Conservation (phyloP, 768 basidiomycete species). For the Lactarius quietus region DNA sequence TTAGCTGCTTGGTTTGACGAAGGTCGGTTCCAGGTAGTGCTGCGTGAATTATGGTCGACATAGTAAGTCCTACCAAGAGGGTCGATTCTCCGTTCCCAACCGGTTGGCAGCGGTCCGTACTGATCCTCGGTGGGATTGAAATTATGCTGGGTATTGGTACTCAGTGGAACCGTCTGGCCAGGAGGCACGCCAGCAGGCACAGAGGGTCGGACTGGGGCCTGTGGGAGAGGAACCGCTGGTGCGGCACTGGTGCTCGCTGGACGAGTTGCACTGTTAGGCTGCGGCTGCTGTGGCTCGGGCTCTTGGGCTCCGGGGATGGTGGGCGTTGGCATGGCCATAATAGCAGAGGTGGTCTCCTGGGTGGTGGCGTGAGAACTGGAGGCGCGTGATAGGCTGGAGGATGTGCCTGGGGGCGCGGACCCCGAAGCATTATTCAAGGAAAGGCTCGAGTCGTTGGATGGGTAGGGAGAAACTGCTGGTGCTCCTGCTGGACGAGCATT, state of each 20-base stretch:
- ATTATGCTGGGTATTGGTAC: constrained; percentile 37
- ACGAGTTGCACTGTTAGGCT: constrained; percentile 32
- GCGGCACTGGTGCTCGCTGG: constrained; percentile 37
- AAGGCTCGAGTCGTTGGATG: constrained; percentile 52
- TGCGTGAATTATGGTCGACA: constrained; percentile 97
- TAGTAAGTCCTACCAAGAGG: constrained; percentile 96
- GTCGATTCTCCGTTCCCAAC: constrained; percentile 98
- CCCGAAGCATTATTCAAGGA: constrained; percentile 48
- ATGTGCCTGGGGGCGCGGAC: constrained; percentile 34
- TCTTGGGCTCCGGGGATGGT: constrained; percentile 33
- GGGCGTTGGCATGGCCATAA: constrained; percentile 33
- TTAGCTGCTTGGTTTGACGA: constrained; percentile 74
- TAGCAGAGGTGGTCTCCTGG: constrained; percentile 37
- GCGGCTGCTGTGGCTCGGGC: constrained; percentile 29
- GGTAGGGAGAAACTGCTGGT: constrained; percentile 46
- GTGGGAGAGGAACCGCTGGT: constrained; percentile 26
- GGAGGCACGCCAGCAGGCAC: constrained; percentile 36
- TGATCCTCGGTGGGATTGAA: constrained; percentile 97
- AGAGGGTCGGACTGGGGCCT: constrained; percentile 30
- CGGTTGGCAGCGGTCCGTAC: constrained; percentile 81
- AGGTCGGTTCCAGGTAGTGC: constrained; percentile 97
- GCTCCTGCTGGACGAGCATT: constrained; percentile 75
- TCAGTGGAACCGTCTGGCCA: constrained; percentile 31
- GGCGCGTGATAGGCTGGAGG: constrained; percentile 54
- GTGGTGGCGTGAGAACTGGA: constrained; percentile 63